A percentile compares a stretch with the other conserved stretches of the same genome.
Conservation (phyloP, 345 rosid genomes). For the Brassica incana region DNA sequence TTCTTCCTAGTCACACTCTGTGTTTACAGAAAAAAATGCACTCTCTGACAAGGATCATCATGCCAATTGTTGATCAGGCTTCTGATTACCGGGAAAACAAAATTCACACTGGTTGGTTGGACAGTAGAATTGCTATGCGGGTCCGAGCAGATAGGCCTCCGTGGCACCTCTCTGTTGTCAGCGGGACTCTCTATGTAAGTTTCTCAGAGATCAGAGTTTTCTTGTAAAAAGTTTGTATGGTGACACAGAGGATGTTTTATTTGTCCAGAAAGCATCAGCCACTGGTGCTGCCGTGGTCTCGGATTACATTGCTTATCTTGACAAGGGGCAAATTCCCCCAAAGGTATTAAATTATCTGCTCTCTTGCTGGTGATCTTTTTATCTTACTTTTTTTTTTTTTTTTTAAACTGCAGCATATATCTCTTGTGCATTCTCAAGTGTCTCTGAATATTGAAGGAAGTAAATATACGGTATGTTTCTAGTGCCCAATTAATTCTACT, state of each 20-base stretch:
- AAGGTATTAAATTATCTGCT: conserved; percentile 53
- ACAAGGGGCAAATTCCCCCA: conserved; percentile 99
- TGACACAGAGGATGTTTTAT: conserved; percentile 17
- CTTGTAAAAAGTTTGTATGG: conserved; percentile 16
- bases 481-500: conserved; percentile 6
- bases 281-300: conserved; percentile 96
- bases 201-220: conserved; percentile 7
- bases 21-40: conserved; percentile 16
- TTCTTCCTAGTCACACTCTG: conserved; percentile 2
- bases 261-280: conserved; percentile 87
- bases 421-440: conserved; percentile 93
- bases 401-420: conserved; percentile 73
- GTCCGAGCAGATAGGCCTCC: conserved; percentile 99
- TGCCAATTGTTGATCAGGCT: conserved; percentile 59
- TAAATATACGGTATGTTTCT: conserved; percentile 77
- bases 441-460: conserved; percentile 98
- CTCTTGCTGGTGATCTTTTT: background rate
- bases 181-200: conserved; percentile 95
- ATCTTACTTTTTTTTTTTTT: conserved; percentile 12
- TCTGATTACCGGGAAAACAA: conserved; percentile 91
- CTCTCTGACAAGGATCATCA: conserved; percentile 21
- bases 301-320: conserved; percentile 94
- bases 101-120: conserved; percentile 99
- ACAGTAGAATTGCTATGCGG: conserved; percentile 99
- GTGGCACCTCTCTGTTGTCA: conserved; percentile 99